These are phyloP conservation scores for Pleurotus ostreatus DNA, from an alignment of 768 basidiomycete genomes.

Conservation along the genomic window DNA sequence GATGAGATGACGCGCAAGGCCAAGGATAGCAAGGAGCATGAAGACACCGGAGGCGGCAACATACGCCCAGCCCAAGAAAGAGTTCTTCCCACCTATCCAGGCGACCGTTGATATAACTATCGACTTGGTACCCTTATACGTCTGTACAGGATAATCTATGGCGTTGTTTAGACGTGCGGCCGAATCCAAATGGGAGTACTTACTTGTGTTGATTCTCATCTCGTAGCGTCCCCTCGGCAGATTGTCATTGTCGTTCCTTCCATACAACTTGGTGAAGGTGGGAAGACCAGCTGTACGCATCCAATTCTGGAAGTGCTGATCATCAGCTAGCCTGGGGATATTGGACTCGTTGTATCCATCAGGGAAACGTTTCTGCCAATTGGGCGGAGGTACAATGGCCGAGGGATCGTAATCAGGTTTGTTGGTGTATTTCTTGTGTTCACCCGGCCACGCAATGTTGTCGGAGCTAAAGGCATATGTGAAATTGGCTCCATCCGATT, in stretches of 20 bases:
- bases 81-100: constrained; percentile 98
- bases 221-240: constrained; percentile 74
- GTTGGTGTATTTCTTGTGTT: constrained; percentile 82
- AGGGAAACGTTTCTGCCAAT: constrained; percentile 77
- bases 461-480: constrained; percentile 70
- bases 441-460: constrained; percentile 96
- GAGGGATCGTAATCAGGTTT: constrained; percentile 54
- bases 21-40: constrained; percentile 80
- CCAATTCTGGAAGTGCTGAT: constrained; percentile 99
- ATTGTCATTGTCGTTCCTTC: constrained; percentile 76
- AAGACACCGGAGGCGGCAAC: constrained; percentile 86
- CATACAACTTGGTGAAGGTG: constrained; percentile 94
- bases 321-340: constrained; percentile 66
- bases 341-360: constrained; percentile 65
- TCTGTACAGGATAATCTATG: constrained; percentile 89
- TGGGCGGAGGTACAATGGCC: constrained; percentile 86
- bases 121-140: constrained; percentile 93
- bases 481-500: constrained; percentile 34
- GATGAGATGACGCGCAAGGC: constrained; percentile 89
- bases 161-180: constrained; percentile 8
- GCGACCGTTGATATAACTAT: constrained; percentile 96
- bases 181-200: constrained; percentile 27
- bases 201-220: constrained; percentile 79
- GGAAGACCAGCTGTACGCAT: constrained; percentile 98
- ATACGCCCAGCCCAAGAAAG: constrained; percentile 98